Evolutionary conservation across 2,329 filamentous ascomycete species (phyloP), one percentile per base, ranked within the genome.

Genomic region (Gliomastix tumulicola): DNA sequence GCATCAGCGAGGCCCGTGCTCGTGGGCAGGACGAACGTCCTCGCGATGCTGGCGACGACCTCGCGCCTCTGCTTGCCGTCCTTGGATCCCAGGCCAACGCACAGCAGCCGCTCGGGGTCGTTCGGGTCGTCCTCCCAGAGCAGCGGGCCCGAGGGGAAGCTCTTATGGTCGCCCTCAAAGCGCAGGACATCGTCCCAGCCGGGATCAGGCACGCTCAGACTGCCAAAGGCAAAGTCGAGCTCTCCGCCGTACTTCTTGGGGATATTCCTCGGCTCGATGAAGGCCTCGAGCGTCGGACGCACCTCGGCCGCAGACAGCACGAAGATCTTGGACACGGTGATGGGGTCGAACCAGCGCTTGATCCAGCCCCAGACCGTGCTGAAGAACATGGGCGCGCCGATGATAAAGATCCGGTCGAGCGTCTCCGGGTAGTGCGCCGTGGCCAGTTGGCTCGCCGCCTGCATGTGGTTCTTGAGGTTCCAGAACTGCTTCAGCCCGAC

Each of bases 381-480:
- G 68, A 95, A 95, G 72, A 94, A 95, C 32, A 75, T 66, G 7
- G 90, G 90, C 1, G 90, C 90, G 42, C 89, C 89, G 44, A 96
- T 88, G 51, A 97, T 84, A 43, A 69, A 70, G 49, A 70, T 69
- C 25, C 65, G 50, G 41, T 62, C 90, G 34, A 96, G 66, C 1
- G 89, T 97, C 64, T 97, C 90, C 1, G 90, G 90, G 57, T 96
- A 97, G 63, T 96, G 86, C 6, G 89, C 88, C 4, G 89, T 96
- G 6, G 90, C 90, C 37, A 96, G 69, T 41, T 82, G 77, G 53
- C 84, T 89, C 3, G 89, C 89, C 52, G 88, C 84, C 64, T 96
- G 89, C 88, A 97, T 94, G 60, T 96, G 90, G 18, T 66, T 67
- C 68, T 94, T 92, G 43, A 97, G 63, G 62, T 94, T 94, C 90